phyloP scores from a whole-genome alignment of 495 filamentous ascomycete genomes.

The Chaetomium tenue region DNA sequence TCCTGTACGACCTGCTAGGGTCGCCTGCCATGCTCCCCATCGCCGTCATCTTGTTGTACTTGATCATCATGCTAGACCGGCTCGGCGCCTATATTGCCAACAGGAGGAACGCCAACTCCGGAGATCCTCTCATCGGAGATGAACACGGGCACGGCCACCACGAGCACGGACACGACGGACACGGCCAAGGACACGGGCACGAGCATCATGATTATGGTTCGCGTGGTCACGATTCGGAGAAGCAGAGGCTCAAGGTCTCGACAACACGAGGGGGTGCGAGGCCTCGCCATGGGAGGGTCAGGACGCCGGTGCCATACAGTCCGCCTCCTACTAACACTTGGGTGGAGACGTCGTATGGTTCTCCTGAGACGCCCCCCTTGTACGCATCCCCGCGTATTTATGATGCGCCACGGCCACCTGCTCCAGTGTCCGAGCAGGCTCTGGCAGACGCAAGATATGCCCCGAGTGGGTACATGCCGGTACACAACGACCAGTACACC shows the following conservation, averaged over 20 bases:
- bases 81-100: slow-evolving; percentile 26
- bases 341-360: no score
- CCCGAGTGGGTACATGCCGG: slow-evolving; percentile 3
- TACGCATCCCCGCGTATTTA: not conserved
- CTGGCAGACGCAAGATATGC: not conserved
- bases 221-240: not conserved
- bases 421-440: not conserved
- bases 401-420: not conserved
- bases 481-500: not conserved
- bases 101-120: slow-evolving; percentile 24
- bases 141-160: slow-evolving; percentile 10
- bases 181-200: not conserved
- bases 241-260: slow-evolving; percentile 1
- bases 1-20: slow-evolving; percentile 25
- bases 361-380: no score
- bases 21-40: slow-evolving; percentile 22
- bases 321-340: no score
- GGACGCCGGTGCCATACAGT: no score
- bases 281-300: no score
- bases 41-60: slow-evolving; percentile 18
- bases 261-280: not conserved
- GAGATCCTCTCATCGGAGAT: slow-evolving; percentile 11
- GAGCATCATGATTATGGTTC: not conserved
- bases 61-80: slow-evolving; percentile 27
- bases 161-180: not conserved